Evolutionary conservation across 2,329 filamentous ascomycete species (phyloP).

Genomic region (Talaromyces islandicus): DNA sequence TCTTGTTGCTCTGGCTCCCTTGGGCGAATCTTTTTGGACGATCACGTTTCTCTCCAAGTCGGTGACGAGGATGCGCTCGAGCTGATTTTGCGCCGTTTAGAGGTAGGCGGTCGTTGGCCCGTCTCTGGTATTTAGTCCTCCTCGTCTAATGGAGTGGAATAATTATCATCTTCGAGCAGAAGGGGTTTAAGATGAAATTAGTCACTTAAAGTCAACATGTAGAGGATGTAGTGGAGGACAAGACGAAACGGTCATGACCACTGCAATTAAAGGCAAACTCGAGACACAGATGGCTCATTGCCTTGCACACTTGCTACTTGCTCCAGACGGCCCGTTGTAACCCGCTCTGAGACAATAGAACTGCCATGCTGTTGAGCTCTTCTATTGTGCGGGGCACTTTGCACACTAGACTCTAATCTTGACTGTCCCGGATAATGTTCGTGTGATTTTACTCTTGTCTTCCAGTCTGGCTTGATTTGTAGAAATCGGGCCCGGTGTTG

Average conservation of each 20-base stretch:
- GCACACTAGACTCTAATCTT: background rate
- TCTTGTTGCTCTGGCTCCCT: background rate
- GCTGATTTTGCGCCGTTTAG: background rate
- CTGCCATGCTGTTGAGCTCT: background rate
- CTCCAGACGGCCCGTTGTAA: background rate
- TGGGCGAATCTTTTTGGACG: background rate
- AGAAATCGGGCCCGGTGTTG: background rate
- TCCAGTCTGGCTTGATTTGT: background rate
- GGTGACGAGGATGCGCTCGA: background rate
- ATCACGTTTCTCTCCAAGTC: background rate
- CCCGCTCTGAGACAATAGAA: background rate
- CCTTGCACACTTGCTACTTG: background rate
- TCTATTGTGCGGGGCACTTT: background rate
- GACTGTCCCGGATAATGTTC: background rate
- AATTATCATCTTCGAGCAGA: background rate
- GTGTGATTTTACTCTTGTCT: background rate
- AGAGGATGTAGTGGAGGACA: background rate
- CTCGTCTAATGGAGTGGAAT: background rate
- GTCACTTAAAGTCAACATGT: too few relatives aligned
- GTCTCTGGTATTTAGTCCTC: background rate
- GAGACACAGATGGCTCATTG: background rate
- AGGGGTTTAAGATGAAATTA: too few relatives aligned
- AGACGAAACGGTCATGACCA: background rate
- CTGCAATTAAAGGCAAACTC: background rate
- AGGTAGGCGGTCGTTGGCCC: background rate